phyloP scores from a whole-genome alignment of 2,329 filamentous ascomycete genomes.

The Colletotrichum sp. region DNA sequence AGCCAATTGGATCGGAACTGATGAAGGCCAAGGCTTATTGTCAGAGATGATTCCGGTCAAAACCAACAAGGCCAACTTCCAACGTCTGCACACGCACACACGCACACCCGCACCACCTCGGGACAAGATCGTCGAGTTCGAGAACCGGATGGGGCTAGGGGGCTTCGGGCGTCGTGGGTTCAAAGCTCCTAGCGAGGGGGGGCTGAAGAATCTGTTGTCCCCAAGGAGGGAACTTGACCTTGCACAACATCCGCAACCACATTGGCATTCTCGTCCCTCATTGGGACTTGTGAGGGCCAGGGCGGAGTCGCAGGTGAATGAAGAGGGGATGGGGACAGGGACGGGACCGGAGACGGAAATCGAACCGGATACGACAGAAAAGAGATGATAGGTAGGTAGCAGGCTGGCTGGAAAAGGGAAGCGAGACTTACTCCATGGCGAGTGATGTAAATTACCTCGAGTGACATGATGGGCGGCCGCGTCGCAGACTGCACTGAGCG shows the following conservation, averaged over 20 bases:
- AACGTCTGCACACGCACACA: neutral
- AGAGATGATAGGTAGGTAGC: neutral
- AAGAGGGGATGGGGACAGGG: neutral
- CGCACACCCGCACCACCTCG: neutral
- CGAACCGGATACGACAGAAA: conserved; percentile 9
- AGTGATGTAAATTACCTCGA: conserved; percentile 75
- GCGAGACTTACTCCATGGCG: conserved; percentile 72
- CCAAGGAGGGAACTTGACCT: neutral
- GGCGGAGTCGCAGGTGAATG: neutral
- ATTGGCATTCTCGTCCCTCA: neutral
- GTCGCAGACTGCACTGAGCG: neutral
- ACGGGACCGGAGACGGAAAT: conserved; percentile 14
- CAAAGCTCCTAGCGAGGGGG: neutral
- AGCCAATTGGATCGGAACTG: conserved; percentile 92
- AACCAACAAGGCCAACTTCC: neutral
- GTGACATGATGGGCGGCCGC: conserved; percentile 52
- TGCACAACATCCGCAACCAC: neutral
- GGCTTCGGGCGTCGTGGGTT: neutral
- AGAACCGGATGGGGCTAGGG: neutral
- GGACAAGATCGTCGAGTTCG: neutral
- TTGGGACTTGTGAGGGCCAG: neutral
- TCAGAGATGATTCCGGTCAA: conserved; percentile 12
- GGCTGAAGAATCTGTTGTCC: neutral
- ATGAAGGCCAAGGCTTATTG: neutral
- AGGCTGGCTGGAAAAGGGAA: neutral